Conservation (phyloP, 164 flowering plant genomes). For the Vitis labrusca region DNA sequence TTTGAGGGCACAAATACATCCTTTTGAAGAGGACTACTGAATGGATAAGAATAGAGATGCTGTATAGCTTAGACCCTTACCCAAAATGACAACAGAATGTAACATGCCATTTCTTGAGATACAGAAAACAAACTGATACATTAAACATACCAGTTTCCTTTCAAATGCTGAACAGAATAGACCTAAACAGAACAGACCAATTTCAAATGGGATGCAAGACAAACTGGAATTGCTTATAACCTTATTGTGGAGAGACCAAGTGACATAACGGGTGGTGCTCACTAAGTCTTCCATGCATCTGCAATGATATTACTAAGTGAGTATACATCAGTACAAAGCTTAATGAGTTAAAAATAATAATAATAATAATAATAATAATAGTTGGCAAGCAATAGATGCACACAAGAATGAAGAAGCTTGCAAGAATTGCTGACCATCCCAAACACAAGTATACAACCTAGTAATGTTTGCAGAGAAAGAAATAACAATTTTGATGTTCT, state of each 20-base stretch:
- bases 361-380: background rate
- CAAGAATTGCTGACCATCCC: background rate
- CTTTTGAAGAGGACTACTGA: too few relatives aligned
- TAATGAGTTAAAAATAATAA: background rate
- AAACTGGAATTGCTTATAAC: constrained; percentile 26
- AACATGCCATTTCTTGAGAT: background rate
- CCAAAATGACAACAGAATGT: too few relatives aligned
- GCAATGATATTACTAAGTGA: constrained; percentile 13
- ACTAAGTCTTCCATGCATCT: constrained; percentile 92
- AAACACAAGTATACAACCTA: background rate
- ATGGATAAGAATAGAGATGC: too few relatives aligned
- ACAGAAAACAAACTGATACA: background rate
- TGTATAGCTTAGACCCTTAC: too few relatives aligned
- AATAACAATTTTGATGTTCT: too few relatives aligned
- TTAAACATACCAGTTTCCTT: background rate
- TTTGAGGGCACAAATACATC: too few relatives aligned
- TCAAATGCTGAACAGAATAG: background rate
- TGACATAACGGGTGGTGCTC: constrained; percentile 90
- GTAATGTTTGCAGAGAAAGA: too few relatives aligned
- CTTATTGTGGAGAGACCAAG: constrained; percentile 99
- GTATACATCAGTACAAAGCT: constrained; percentile 5
- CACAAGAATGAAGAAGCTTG: background rate
- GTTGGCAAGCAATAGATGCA: background rate
- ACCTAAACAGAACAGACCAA: too few relatives aligned
- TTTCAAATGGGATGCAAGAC: background rate